These are phyloP conservation scores for Taphrina confusa DNA, from an alignment of 1,139 yeast species.

Conservation along the genomic window DNA sequence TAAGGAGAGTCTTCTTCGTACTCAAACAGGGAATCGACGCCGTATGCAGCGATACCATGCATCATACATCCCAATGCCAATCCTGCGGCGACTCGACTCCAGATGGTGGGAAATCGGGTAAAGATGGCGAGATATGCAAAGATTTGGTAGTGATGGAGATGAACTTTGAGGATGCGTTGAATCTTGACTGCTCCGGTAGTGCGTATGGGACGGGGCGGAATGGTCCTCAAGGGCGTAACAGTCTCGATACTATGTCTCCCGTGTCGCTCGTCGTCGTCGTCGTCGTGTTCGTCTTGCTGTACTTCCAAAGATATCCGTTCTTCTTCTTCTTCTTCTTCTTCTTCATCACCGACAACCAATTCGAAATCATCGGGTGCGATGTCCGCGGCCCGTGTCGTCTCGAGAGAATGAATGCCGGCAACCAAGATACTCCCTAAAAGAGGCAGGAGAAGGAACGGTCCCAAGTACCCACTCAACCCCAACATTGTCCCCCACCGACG, in stretches of 20 bases:
- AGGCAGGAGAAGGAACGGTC: constrained; percentile 16
- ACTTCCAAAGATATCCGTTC: constrained; percentile 3
- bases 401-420: neutral
- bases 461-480: constrained; percentile 20
- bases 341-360: constrained; percentile 1
- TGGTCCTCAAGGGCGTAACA: neutral
- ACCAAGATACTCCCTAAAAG: neutral
- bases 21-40: constrained; percentile 24
- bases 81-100: constrained; percentile 32
- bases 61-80: constrained; percentile 23
- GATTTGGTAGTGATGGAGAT: constrained; percentile 33
- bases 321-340: neutral
- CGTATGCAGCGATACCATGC: constrained; percentile 32
- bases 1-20: constrained; percentile 26
- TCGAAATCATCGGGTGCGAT: constrained; percentile 12
- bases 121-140: constrained; percentile 33
- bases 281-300: neutral
- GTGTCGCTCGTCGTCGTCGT: constrained; percentile 1
- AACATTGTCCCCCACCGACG: constrained; percentile 14
- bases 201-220: constrained; percentile 22
- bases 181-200: constrained; percentile 6
- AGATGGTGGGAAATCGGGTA: constrained; percentile 21
- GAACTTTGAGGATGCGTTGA: constrained; percentile 15
- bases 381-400: neutral
- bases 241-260: neutral